Percentiles rank a stretch among this genome's conserved stretches.
Conservation (phyloP, 192 early-diverging fungal species). For the Backusella tarrabulga region DNA sequence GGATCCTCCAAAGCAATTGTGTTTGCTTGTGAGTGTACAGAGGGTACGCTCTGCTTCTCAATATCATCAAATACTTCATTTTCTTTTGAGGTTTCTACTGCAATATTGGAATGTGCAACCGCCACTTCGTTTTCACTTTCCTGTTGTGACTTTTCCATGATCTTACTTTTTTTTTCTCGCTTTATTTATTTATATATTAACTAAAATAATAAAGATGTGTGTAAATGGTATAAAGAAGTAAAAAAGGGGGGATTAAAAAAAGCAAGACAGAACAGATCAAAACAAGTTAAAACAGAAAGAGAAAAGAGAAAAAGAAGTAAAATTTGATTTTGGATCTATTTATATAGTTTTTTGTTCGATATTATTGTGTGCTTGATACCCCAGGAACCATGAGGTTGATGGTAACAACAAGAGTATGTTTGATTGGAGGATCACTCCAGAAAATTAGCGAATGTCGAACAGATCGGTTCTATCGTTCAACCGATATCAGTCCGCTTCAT, state of each 20-base stretch:
- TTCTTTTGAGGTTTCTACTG: not conserved
- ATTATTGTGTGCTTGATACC: not conserved
- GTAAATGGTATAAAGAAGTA: not conserved
- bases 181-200: not conserved
- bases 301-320: not conserved
- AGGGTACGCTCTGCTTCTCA: not conserved
- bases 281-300: not conserved
- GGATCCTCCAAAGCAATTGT: constrained; percentile 1
- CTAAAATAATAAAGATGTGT: not conserved
- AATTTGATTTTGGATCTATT: not conserved
- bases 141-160: not conserved
- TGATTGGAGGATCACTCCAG: not conserved
- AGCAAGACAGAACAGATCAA: not conserved
- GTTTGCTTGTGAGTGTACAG: constrained; percentile 1
- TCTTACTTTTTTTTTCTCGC: not conserved
- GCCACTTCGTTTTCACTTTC: not conserved
- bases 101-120: not conserved
- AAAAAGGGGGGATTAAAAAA: not conserved
- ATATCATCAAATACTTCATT: not conserved
- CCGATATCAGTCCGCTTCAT: not conserved
- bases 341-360: not conserved
- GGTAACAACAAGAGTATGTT: not conserved
- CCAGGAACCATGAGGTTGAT: not conserved
- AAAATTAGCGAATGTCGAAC: not conserved
- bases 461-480: not conserved